phyloP scores from a whole-genome alignment of 73 alveolate genomes.

The Durusdinium trenchii region DNA sequence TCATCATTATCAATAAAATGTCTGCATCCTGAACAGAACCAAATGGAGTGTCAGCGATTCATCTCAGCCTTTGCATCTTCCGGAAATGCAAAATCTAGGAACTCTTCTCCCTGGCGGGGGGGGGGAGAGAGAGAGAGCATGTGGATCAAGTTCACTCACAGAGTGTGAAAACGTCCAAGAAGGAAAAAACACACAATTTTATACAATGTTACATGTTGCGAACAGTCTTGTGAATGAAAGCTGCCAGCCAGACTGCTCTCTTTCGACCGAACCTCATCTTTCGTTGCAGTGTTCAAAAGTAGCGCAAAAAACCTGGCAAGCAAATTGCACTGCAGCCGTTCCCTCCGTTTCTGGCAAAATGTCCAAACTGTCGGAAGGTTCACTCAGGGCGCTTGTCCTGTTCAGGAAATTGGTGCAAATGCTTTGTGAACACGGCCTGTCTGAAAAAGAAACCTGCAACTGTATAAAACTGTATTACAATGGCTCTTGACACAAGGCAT shows the following conservation, averaged over 20 bases:
- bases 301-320: conserved; percentile 55
- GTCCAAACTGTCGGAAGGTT: not conserved
- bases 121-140: not conserved
- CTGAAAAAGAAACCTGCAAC: not conserved
- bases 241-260: too few relatives aligned
- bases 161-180: not conserved
- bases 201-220: too few relatives aligned
- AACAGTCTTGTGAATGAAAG: too few relatives aligned
- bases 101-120: conserved; percentile 42
- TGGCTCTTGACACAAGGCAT: not conserved
- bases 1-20: too few relatives aligned
- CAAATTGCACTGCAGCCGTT: not conserved
- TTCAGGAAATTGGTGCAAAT: not conserved
- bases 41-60: too few relatives aligned
- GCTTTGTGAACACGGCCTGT: not conserved
- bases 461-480: not conserved
- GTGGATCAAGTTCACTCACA: not conserved
- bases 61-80: too few relatives aligned
- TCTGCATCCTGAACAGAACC: conserved; percentile 3
- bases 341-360: not conserved
- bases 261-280: conserved; percentile 15
- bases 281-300: conserved; percentile 46
- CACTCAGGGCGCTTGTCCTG: conserved; percentile 53
- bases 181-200: too few relatives aligned
- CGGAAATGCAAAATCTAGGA: conserved; percentile 40